Conservation (phyloP, 2,329 filamentous ascomycete species). For the Calonectria henricotiae region DNA sequence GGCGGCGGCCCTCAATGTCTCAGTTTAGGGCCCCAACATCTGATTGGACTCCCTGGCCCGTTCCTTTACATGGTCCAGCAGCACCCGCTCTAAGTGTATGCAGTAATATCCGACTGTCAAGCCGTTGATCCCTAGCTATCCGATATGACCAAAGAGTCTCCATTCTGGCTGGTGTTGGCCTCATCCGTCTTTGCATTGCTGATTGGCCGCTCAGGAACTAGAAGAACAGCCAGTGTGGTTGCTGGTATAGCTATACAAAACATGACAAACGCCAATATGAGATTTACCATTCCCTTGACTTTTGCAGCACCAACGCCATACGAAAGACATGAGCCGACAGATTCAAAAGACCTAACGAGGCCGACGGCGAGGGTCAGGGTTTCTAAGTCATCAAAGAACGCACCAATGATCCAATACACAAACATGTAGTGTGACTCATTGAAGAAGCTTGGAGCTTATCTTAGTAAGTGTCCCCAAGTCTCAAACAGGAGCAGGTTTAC, state of each 20-base stretch:
- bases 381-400: constrained; percentile 68
- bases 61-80: too few relatives aligned
- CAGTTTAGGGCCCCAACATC: too few relatives aligned
- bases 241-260: constrained; percentile 62
- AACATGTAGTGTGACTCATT: constrained; percentile 70
- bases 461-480: constrained; percentile 1
- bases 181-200: not conserved
- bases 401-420: constrained; percentile 68
- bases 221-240: constrained; percentile 56
- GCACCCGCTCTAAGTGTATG: too few relatives aligned
- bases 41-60: too few relatives aligned
- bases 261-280: constrained; percentile 66
- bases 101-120: too few relatives aligned
- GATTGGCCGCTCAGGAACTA: constrained; percentile 57
- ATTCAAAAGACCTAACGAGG: constrained; percentile 66
- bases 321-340: constrained; percentile 64
- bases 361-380: constrained; percentile 67
- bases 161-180: not conserved
- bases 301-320: constrained; percentile 66
- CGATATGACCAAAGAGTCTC: not conserved
- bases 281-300: constrained; percentile 57
- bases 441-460: constrained; percentile 57
- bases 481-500: constrained; percentile 7
- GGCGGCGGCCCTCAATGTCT: too few relatives aligned
- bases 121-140: not conserved